These are phyloP conservation scores for Globisporangium viniferum DNA, from an alignment of 352 stramenopile genomes.

Conservation along the genomic window DNA sequence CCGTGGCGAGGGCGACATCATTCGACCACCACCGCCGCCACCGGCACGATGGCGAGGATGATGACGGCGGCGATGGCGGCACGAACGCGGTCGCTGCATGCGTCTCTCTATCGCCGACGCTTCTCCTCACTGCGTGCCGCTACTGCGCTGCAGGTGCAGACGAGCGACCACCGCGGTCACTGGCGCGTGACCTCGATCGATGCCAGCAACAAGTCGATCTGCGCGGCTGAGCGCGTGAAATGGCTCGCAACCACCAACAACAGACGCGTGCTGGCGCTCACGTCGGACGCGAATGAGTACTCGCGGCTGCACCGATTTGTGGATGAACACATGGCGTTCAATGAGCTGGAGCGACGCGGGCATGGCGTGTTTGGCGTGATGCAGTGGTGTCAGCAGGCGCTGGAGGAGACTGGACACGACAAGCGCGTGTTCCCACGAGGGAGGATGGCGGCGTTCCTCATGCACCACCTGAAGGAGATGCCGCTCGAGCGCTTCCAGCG, in stretches of 20 bases:
- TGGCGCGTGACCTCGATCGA: conserved; percentile 25
- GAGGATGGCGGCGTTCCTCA: conserved; percentile 47
- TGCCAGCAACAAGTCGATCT: conserved; percentile 20
- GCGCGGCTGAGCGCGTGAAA: conserved; percentile 28
- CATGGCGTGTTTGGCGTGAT: conserved; percentile 49
- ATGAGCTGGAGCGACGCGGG: conserved; percentile 67
- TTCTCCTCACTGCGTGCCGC: background rate
- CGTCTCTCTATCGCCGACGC: background rate
- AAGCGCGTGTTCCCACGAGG: conserved; percentile 45
- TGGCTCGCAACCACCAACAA: conserved; percentile 25
- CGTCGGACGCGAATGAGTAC: conserved; percentile 18
- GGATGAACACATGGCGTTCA: conserved; percentile 33
- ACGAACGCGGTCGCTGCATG: background rate
- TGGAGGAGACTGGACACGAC: conserved; percentile 61
- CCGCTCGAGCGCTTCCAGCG: conserved; percentile 36
- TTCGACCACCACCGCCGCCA: background rate
- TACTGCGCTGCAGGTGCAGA: conserved; percentile 4
- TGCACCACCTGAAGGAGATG: conserved; percentile 44
- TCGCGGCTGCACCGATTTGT: conserved; percentile 26
- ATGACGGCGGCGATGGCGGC: background rate
- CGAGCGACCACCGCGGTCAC: conserved; percentile 26
- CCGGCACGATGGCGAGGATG: background rate
- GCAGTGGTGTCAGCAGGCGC: conserved; percentile 65
- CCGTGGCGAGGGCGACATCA: conserved; percentile 6
- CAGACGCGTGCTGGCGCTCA: conserved; percentile 39